Percentiles rank a stretch among this genome's conserved stretches.
phyloP scores from a whole-genome alignment of 2,329 filamentous ascomycete species.

The Exophiala alcalophila region DNA sequence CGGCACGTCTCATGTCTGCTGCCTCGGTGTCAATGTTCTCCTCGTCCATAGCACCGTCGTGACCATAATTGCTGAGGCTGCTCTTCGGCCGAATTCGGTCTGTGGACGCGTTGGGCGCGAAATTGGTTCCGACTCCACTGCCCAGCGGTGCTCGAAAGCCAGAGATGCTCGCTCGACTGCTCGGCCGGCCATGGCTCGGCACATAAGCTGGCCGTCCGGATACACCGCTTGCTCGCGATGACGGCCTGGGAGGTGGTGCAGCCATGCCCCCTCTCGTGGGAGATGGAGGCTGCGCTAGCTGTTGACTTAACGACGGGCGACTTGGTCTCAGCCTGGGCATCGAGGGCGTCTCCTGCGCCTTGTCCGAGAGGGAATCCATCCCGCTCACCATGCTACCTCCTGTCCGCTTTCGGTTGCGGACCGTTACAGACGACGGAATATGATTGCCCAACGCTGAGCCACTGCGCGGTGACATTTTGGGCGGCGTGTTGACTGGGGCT shows the following conservation, averaged over 20 bases:
- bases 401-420: constrained; percentile 67
- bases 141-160: constrained; percentile 23
- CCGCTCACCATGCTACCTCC: constrained; percentile 51
- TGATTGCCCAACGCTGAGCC: constrained; percentile 49
- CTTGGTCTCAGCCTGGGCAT: constrained; percentile 41
- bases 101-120: constrained; percentile 31
- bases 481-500: constrained; percentile 72
- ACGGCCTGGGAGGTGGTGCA: constrained; percentile 26
- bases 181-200: constrained; percentile 28
- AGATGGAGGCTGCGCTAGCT: constrained; percentile 53
- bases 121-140: constrained; percentile 18
- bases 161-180: constrained; percentile 29
- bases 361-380: constrained; percentile 39
- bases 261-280: constrained; percentile 28
- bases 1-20: constrained; percentile 5
- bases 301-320: constrained; percentile 56
- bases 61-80: constrained; percentile 28
- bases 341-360: constrained; percentile 25
- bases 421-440: constrained; percentile 56
- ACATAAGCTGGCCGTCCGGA: constrained; percentile 25
- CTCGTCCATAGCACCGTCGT: constrained; percentile 30
- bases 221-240: constrained; percentile 31
- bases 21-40: constrained; percentile 8
- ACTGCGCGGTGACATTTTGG: constrained; percentile 71
- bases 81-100: constrained; percentile 31